These are phyloP conservation scores for Neoscytalidium dimidiatum DNA, from an alignment of 2,329 filamentous ascomycete species.

Conservation along the genomic window DNA sequence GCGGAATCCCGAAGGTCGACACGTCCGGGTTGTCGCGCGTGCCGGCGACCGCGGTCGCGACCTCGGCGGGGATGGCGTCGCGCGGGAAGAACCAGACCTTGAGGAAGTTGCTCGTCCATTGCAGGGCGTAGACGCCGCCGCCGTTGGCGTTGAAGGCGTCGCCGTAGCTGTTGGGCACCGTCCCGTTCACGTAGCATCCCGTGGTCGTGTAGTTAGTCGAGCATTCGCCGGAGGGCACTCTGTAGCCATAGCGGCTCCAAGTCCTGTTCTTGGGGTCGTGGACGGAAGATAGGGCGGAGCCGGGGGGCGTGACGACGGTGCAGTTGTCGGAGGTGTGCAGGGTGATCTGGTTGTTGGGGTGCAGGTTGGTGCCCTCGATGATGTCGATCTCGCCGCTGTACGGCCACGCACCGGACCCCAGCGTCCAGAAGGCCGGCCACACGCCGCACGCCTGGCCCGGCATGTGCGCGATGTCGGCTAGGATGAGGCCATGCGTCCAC, in stretches of 20 bases:
- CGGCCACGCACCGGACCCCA: slow-evolving; percentile 31
- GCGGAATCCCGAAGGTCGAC: slow-evolving; percentile 60
- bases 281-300: not conserved
- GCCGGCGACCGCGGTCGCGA: slow-evolving; percentile 39
- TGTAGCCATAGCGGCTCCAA: not conserved
- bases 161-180: slow-evolving; percentile 21
- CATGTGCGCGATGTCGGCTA: slow-evolving; percentile 41
- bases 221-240: not conserved
- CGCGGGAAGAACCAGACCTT: slow-evolving; percentile 29
- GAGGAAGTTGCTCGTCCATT: slow-evolving; percentile 27
- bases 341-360: slow-evolving; percentile 23
- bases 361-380: slow-evolving; percentile 26
- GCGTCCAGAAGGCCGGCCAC: slow-evolving; percentile 45
- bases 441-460: slow-evolving; percentile 32
- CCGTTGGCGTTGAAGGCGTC: slow-evolving; percentile 24
- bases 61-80: slow-evolving; percentile 33
- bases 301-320: slow-evolving; percentile 16
- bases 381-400: slow-evolving; percentile 29
- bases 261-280: not conserved
- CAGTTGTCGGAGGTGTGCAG: slow-evolving; percentile 26
- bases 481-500: slow-evolving; percentile 42
- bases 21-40: slow-evolving; percentile 54
- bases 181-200: slow-evolving; percentile 22
- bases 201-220: slow-evolving; percentile 27
- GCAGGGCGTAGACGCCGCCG: slow-evolving; percentile 37